phyloP scores from a whole-genome alignment of 1,284 basidiomycete species.

The Butyriboletus appendiculatus region DNA sequence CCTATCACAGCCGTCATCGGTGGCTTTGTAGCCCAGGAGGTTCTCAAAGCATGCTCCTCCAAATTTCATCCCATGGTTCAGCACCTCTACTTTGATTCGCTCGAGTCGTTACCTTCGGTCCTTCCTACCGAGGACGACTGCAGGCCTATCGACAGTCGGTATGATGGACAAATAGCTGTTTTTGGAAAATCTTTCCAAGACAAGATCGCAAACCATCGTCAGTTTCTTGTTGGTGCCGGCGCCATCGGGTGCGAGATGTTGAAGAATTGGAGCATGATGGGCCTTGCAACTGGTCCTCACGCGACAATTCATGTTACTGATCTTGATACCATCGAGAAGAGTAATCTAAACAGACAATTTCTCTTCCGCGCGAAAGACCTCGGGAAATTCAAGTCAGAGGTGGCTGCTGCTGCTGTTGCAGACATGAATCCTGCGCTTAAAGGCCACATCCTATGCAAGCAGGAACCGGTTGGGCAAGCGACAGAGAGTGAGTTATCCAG shows the following conservation, averaged over 20 bases:
- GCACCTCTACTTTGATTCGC: slow-evolving; percentile 95
- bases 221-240: slow-evolving; percentile 98
- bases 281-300: slow-evolving; percentile 80
- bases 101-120: slow-evolving; percentile 85
- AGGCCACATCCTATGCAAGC: slow-evolving; percentile 87
- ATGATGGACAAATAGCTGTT: slow-evolving; percentile 96
- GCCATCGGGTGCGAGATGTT: slow-evolving; percentile 99
- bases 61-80: slow-evolving; percentile 99
- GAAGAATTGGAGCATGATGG: slow-evolving; percentile 99
- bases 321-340: slow-evolving; percentile 99
- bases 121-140: slow-evolving; percentile 86
- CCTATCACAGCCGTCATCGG: slow-evolving; percentile 95
- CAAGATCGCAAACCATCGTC: slow-evolving; percentile 88
- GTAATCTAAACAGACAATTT: slow-evolving; percentile 98
- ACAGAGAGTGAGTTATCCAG: slow-evolving; percentile 77
- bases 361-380: slow-evolving; percentile 97
- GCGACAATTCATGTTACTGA: slow-evolving; percentile 96
- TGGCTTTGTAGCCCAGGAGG: slow-evolving; percentile 98
- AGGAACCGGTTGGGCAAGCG: slow-evolving; percentile 92
- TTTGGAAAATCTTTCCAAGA: slow-evolving; percentile 94
- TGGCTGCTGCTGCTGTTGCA: slow-evolving; percentile 88
- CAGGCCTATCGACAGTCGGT: slow-evolving; percentile 81
- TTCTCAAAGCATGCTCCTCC: slow-evolving; percentile 95
- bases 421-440: slow-evolving; percentile 96
- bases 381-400: slow-evolving; percentile 97